phyloP scores from a whole-genome alignment of 2,329 filamentous ascomycete genomes.

The Venturiaceae sp. region DNA sequence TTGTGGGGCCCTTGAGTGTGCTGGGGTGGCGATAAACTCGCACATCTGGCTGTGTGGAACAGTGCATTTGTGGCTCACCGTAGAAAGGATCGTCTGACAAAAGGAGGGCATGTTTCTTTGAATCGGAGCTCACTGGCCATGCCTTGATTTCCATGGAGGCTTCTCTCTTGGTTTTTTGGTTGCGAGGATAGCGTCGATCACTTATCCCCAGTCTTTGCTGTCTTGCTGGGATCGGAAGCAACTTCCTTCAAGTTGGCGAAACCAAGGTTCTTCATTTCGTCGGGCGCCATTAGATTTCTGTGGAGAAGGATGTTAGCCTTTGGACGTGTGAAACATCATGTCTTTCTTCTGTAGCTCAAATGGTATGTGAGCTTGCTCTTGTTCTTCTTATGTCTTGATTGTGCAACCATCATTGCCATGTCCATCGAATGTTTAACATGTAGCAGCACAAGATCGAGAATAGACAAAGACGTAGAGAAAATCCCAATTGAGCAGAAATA shows the following conservation, averaged over 20 bases:
- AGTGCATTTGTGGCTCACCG: too few species aligned
- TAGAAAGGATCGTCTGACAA: too few species aligned
- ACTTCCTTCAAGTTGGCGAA: conserved; percentile 42
- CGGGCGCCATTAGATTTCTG: conserved; percentile 90
- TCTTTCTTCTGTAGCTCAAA: not conserved
- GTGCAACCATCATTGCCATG: not conserved
- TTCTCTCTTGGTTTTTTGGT: not conserved
- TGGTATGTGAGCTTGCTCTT: too few species aligned
- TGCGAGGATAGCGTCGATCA: not conserved
- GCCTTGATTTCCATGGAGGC: too few species aligned
- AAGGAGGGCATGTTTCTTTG: too few species aligned
- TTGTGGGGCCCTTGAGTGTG: too few species aligned
- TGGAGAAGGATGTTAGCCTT: not conserved
- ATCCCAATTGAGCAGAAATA: too few species aligned
- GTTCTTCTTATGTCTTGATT: too few species aligned
- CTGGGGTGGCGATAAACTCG: too few species aligned
- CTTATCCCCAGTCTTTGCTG: not conserved
- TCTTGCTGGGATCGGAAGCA: not conserved
- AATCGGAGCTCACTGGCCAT: too few species aligned
- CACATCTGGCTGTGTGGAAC: too few species aligned
- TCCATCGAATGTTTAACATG: too few species aligned
- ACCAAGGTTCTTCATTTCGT: conserved; percentile 90
- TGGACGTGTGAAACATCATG: not conserved
- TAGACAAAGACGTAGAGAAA: not conserved
- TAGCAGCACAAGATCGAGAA: not conserved